Percentiles rank a stretch among this genome's conserved stretches.
phyloP scores from a whole-genome alignment of 129 eudicot species.

The Escallonia rubra region DNA sequence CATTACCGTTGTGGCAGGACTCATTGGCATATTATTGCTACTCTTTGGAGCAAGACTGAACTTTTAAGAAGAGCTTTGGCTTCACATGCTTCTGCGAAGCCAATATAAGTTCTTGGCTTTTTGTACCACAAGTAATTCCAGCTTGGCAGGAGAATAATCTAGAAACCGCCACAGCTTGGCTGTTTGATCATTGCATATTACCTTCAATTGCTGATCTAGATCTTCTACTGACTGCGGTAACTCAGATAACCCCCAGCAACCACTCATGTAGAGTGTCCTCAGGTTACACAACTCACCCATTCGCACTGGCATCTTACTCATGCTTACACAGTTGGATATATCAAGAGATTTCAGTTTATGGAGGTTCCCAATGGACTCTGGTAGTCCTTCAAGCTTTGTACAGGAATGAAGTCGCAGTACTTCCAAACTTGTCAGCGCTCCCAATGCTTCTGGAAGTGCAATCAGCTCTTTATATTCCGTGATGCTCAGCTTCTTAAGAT shows the following conservation, averaged over 20 bases:
- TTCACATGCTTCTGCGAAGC: too few relatives aligned
- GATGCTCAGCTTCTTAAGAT: slow-evolving; percentile 16
- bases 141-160: too few relatives aligned
- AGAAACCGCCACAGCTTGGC: not conserved
- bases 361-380: not conserved
- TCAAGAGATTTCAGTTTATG: not conserved
- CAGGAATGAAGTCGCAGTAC: not conserved
- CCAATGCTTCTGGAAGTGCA: not conserved
- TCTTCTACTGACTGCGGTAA: slow-evolving; percentile 7
- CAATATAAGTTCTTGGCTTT: too few relatives aligned
- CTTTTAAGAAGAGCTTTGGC: too few relatives aligned
- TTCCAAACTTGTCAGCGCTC: not conserved
- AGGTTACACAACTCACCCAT: slow-evolving; percentile 3
- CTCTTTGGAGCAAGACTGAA: too few relatives aligned
- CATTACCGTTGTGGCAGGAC: too few relatives aligned
- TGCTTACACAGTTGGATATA: not conserved
- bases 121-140: too few relatives aligned
- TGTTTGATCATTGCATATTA: slow-evolving; percentile 7
- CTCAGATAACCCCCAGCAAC: slow-evolving; percentile 10
- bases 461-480: slow-evolving; percentile 11
- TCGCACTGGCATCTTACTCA: not conserved
- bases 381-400: not conserved
- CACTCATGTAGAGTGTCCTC: slow-evolving; percentile 4
- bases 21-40: too few relatives aligned
- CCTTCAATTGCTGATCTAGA: slow-evolving; percentile 3